Evolutionary conservation across 1,284 basidiomycete genomes (phyloP), one percentile per base, ranked within the genome.

Genomic region (Sporisorium exsertum): DNA sequence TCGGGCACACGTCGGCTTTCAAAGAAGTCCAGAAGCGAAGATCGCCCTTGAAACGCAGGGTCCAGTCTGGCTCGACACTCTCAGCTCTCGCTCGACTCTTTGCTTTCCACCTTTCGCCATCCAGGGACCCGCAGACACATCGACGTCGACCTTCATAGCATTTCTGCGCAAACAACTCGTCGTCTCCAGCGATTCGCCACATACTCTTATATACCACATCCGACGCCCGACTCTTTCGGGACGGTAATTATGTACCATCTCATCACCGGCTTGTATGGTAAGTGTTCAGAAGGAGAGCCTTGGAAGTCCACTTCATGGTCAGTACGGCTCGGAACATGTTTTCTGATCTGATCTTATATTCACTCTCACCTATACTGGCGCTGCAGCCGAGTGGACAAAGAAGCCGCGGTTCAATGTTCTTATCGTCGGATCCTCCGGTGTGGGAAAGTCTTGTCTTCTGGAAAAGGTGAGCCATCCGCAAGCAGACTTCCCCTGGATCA

Each of bases 401-500:
- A 81, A 81, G 29, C 50, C 69, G 13, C 66, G 58, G 6, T 79
- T 69, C 71, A 77, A 77, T 58, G 66, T 77, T 10, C 58, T 81
- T 26, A 62, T 81, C 24, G 64, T 81, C 18, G 79, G 79, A 0
- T 51, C 72, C 2, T 63, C 78, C 5, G 77, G 75, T 8, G 64
- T 74, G 15, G 79, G 79, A 16, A 81, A 81, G 62, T 79, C 79
- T 1, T 79, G 79, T 49, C 53, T 79, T 6, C 57, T 79, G 15
- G 79, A 81, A 52, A 68, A 72, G 40, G 40, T 43, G 40, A 43
- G 40, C 15, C 40, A 20, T 8, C 3, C n/a, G 7, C 40, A 20
- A 8, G n/a, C 40, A 20, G 40, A n/a, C n/a, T n/a, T n/a, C n/a
- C n/a, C n/a, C n/a, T n/a, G n/a, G n/a, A n/a, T n/a, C n/a, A n/a